Evolutionary conservation across 768 basidiomycete species (phyloP).

Genomic region (Mycena crocata): DNA sequence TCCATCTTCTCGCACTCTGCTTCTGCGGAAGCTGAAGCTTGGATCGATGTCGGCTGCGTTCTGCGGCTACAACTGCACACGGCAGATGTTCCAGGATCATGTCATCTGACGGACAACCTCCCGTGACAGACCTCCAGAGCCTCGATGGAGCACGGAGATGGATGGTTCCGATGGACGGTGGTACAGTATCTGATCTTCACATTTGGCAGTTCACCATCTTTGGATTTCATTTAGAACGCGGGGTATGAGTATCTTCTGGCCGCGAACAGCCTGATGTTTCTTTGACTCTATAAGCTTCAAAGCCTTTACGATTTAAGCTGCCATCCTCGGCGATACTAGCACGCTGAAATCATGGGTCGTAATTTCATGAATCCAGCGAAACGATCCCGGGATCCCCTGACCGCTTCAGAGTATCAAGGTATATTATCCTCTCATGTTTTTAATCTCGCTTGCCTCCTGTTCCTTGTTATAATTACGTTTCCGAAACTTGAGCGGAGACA

Average conservation of each 20-base stretch:
- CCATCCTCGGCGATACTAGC: neutral
- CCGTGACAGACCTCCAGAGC: conserved; percentile 1
- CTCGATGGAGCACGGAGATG: conserved; percentile 14
- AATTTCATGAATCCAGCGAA: neutral
- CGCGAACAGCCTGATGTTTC: neutral
- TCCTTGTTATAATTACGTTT: neutral
- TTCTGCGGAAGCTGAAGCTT: neutral
- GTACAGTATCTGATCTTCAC: neutral
- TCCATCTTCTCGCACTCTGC: conserved; percentile 14
- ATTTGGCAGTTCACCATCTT: conserved; percentile 1
- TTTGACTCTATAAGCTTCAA: neutral
- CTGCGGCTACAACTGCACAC: conserved; percentile 10
- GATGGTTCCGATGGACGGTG: neutral
- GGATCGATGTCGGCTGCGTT: conserved; percentile 14
- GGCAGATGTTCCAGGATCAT: conserved; percentile 9
- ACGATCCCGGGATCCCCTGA: neutral
- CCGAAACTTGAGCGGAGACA: neutral
- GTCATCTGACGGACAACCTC: conserved; percentile 25
- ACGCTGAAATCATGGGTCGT: conserved; percentile 1
- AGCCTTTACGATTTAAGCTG: neutral
- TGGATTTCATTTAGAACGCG: conserved; percentile 4
- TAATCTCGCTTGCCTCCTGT: conserved; percentile 20
- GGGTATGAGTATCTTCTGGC: too few species aligned
- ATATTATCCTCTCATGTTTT: neutral
- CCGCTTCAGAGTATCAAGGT: neutral